phyloP scores from a whole-genome alignment of 768 basidiomycete species.

The Boletellus ananas region DNA sequence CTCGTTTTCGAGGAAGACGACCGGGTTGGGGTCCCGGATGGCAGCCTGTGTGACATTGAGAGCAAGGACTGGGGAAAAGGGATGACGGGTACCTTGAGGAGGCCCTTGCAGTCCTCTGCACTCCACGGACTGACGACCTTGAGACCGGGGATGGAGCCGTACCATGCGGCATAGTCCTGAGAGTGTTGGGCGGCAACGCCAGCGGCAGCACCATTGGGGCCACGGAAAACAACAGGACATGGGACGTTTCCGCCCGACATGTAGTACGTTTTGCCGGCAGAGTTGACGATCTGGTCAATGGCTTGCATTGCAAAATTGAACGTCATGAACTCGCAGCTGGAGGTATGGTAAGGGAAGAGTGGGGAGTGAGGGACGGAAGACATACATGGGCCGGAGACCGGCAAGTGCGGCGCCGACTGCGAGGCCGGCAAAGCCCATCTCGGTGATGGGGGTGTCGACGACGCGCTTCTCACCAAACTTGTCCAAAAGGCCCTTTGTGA shows the following conservation, averaged over 20 bases:
- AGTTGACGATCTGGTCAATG: slow-evolving; percentile 99
- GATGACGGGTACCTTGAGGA: slow-evolving; percentile 71
- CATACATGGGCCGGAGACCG: slow-evolving; percentile 89
- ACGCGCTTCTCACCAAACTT: slow-evolving; percentile 99
- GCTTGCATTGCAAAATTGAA: slow-evolving; percentile 99
- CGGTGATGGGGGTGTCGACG: slow-evolving; percentile 94
- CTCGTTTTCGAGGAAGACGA: slow-evolving; percentile 99
- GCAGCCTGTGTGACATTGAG: slow-evolving; percentile 56
- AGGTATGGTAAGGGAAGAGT: slow-evolving; percentile 6
- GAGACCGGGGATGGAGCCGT: slow-evolving; percentile 86
- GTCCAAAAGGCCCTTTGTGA: slow-evolving; percentile 97
- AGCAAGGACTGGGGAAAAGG: neutral
- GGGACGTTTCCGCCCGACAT: slow-evolving; percentile 99
- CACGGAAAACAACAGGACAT: slow-evolving; percentile 98
- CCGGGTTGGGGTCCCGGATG: slow-evolving; percentile 97
- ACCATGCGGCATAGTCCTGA: slow-evolving; percentile 97
- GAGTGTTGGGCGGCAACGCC: slow-evolving; percentile 98
- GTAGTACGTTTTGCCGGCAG: slow-evolving; percentile 99
- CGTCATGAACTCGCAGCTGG: slow-evolving; percentile 98
- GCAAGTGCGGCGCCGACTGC: slow-evolving; percentile 93
- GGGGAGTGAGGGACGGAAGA: slow-evolving; percentile 1
- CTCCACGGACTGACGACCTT: slow-evolving; percentile 98
- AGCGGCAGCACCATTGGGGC: slow-evolving; percentile 96
- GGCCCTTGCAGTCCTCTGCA: slow-evolving; percentile 98
- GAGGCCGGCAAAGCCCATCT: slow-evolving; percentile 98